These are phyloP conservation scores for Ensete glaucum DNA, from an alignment of 176 grass and related monocot genomes.

Conservation along the genomic window DNA sequence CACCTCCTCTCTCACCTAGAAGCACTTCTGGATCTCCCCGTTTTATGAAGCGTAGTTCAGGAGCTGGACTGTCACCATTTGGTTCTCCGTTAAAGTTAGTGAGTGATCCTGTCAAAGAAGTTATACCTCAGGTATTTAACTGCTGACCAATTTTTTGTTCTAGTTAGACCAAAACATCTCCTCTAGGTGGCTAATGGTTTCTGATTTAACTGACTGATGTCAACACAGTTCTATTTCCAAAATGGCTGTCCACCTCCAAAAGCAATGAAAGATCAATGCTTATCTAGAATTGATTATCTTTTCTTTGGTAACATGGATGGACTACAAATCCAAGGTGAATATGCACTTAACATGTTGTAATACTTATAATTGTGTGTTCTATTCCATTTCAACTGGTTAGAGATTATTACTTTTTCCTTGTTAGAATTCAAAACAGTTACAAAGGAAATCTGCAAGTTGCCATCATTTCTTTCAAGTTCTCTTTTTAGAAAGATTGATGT, in stretches of 20 bases:
- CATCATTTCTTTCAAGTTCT: constrained; percentile 71
- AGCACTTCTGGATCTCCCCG: constrained; percentile 87
- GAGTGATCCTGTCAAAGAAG: constrained; percentile 85
- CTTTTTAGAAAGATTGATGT: constrained; percentile 88
- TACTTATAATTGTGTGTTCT: background rate
- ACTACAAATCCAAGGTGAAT: constrained; percentile 70
- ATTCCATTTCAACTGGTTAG: constrained; percentile 4
- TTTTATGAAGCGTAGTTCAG: constrained; percentile 53
- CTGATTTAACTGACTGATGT: constrained; percentile 9
- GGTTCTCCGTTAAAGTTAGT: constrained; percentile 92
- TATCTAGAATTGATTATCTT: constrained; percentile 81
- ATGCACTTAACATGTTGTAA: background rate
- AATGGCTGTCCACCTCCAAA: constrained; percentile 72
- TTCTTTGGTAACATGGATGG: constrained; percentile 85
- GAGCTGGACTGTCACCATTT: constrained; percentile 64
- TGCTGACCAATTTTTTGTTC: constrained; percentile 10
- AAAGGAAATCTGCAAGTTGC: constrained; percentile 96
- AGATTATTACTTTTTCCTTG: constrained; percentile 26
- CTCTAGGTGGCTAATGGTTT: background rate
- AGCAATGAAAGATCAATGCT: constrained; percentile 82
- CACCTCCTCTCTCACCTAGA: constrained; percentile 90
- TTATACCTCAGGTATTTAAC: constrained; percentile 80
- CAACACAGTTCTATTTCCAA: constrained; percentile 86
- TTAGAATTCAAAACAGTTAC: constrained; percentile 85
- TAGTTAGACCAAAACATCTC: background rate